Percentiles rank a stretch among this genome's conserved stretches.
Conservation (phyloP, 441 rosid species). For the Erodium texanum region DNA sequence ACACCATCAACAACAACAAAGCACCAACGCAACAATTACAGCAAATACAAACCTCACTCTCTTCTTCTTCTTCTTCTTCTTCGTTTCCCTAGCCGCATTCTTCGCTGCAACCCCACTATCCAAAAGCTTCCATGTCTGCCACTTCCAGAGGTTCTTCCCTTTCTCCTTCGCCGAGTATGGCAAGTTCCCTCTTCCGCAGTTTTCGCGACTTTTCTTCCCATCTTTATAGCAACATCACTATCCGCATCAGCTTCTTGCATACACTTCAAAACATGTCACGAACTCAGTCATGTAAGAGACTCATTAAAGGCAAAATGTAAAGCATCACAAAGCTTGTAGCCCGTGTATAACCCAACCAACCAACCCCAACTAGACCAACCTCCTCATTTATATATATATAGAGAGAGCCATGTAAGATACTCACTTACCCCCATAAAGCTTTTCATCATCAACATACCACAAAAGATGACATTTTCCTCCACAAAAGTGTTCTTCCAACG, state of each 20-base stretch:
- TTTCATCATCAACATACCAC: background rate
- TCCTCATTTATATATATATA: constrained; percentile 22
- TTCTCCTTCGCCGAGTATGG: constrained; percentile 10
- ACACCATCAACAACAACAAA: constrained; percentile 11
- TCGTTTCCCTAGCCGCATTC: constrained; percentile 6
- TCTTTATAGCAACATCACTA: constrained; percentile 32
- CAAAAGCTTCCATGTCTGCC: constrained; percentile 52
- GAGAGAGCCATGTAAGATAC: constrained; percentile 22
- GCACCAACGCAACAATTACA: constrained; percentile 23
- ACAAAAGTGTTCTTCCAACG: constrained; percentile 60
- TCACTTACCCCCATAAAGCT: constrained; percentile 16
- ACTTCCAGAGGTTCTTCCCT: constrained; percentile 29
- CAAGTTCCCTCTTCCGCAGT: constrained; percentile 15
- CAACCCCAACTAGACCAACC: constrained; percentile 28
- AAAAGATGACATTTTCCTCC: constrained; percentile 50
- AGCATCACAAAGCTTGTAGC: constrained; percentile 16
- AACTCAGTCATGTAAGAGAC: constrained; percentile 6
- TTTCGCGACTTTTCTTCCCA: constrained; percentile 22
- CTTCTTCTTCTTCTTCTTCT: too few species aligned
- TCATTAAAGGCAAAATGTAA: constrained; percentile 24
- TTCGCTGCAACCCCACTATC: constrained; percentile 31
- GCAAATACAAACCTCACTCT: background rate
- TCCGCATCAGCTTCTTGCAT: constrained; percentile 30
- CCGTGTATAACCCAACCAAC: constrained; percentile 41
- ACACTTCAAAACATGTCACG: constrained; percentile 25